Evolutionary conservation across 2,329 filamentous ascomycete genomes (phyloP), one percentile per base, ranked within the genome.

Genomic region (Coniochaeta hoffmannii): DNA sequence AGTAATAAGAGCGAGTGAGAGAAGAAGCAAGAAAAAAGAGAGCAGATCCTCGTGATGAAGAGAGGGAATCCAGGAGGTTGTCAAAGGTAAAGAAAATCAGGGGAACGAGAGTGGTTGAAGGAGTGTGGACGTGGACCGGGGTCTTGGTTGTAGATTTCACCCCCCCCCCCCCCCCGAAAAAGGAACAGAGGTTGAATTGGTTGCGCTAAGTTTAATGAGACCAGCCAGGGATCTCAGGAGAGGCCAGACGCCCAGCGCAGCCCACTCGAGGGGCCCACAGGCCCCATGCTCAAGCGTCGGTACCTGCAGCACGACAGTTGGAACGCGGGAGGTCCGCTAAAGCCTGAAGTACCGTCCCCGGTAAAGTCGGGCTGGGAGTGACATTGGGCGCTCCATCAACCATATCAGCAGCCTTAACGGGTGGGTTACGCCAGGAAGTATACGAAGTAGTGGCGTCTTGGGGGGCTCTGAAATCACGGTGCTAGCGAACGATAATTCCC

Each of bases 191-290:
- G 65, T 67, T 61, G 65, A 66, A 68, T 63, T 66, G 68, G 68
- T 61, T 64, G 67, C 71, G 70, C 70, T 73, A 73, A 69, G 67
- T 72, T 71, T 69, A 69, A 71, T 71, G 69, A 73, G 67, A 62
- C 58, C 60, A 59, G 63, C 63, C 63, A 65, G 62, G 60, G 63
- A 64, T 63, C 56, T 53, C 50, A 53, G 34, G 50, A 31, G 34
- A 31, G 22, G 31, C 32, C 10, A 52, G 34, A 41, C n/a, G n/a
- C n/a, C 36, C 36, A 41, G 31, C 19, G 24, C 10, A n/a, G 28
- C 22, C 41, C 41, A 46, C 41, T 46, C n/a, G 41, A 46, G 22
- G 41, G 22, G 22, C 4, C 14, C 41, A 10, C n/a, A 12, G 41
- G 24, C 41, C 19, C 41, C n/a, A n/a, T 46, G 38, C 22, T 46